These are phyloP conservation scores for Starmerella floris DNA, from an alignment of 805 yeast species.

Conservation along the genomic window DNA sequence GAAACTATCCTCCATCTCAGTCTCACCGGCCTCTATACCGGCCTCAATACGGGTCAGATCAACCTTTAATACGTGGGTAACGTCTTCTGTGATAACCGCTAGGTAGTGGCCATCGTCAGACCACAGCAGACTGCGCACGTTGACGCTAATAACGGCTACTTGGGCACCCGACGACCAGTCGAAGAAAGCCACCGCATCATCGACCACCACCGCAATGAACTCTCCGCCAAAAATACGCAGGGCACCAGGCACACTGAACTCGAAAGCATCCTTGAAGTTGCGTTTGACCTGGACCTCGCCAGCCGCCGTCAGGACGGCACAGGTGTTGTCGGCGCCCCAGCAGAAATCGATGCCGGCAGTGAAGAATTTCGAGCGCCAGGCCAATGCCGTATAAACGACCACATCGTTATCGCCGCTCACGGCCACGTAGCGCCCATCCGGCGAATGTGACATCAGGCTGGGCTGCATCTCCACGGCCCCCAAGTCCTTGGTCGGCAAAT, in stretches of 20 bases:
- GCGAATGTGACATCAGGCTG: slow-evolving; percentile 74
- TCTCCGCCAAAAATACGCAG: slow-evolving; percentile 81
- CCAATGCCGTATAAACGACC: slow-evolving; percentile 87
- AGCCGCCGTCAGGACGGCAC: slow-evolving; percentile 64
- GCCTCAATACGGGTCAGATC: slow-evolving; percentile 53
- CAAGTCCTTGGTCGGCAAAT: slow-evolving; percentile 72
- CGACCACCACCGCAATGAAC: slow-evolving; percentile 63
- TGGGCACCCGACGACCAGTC: slow-evolving; percentile 85
- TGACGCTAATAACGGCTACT: slow-evolving; percentile 82
- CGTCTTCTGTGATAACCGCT: slow-evolving; percentile 59
- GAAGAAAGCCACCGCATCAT: slow-evolving; percentile 72
- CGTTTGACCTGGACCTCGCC: slow-evolving; percentile 58
- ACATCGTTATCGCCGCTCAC: slow-evolving; percentile 98
- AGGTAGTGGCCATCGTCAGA: slow-evolving; percentile 85
- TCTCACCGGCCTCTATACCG: slow-evolving; percentile 43
- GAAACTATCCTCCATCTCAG: slow-evolving; percentile 68
- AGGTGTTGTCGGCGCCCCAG: slow-evolving; percentile 86
- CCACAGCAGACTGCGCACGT: slow-evolving; percentile 67
- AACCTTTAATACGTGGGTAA: slow-evolving; percentile 58
- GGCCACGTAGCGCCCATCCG: slow-evolving; percentile 93
- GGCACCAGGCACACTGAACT: slow-evolving; percentile 50
- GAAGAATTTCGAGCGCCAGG: slow-evolving; percentile 93
- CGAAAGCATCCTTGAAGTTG: slow-evolving; percentile 55
- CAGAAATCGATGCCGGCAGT: slow-evolving; percentile 84
- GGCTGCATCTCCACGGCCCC: slow-evolving; percentile 95